phyloP scores from a whole-genome alignment of 352 stramenopile genomes.

The Phytophthora citricola region DNA sequence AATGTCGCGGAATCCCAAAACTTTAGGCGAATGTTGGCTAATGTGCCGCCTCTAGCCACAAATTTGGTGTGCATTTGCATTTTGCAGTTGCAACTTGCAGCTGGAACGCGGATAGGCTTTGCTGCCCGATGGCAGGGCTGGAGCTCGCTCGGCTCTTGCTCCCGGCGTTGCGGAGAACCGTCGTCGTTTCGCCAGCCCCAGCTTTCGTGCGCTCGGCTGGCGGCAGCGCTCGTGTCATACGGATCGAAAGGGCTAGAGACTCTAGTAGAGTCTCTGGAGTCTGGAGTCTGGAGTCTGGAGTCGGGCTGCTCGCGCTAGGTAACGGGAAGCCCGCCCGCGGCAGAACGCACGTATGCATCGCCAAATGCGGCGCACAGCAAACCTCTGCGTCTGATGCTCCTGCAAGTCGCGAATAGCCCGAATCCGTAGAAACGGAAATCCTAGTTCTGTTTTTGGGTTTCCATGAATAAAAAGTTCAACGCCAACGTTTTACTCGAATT shows the following conservation, averaged over 20 bases:
- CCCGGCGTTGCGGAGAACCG: not conserved
- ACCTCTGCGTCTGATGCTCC: conserved; percentile 15
- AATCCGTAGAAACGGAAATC: conserved; percentile 1
- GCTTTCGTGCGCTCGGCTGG: conserved; percentile 18
- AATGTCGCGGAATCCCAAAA: conserved; percentile 21
- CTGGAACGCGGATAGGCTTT: not conserved
- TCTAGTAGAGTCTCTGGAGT: not conserved
- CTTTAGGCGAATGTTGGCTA: conserved; percentile 24
- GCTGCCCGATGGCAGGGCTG: not conserved
- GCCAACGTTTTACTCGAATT: not conserved
- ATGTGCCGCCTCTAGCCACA: conserved; percentile 10
- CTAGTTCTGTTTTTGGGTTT: not conserved
- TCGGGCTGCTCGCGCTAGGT: conserved; percentile 2
- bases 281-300: too few species aligned
- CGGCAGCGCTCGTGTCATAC: conserved; percentile 16
- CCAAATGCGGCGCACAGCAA: not conserved
- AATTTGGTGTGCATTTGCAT: conserved; percentile 7
- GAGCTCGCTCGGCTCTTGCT: not conserved
- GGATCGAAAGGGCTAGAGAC: conserved; percentile 4
- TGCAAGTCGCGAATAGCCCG: conserved; percentile 4
- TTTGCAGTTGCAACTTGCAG: not conserved
- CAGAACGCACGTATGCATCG: conserved; percentile 18
- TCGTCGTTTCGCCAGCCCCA: conserved; percentile 11
- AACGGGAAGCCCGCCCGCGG: conserved; percentile 1
- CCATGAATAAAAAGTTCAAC: not conserved